Evolutionary conservation across 495 filamentous ascomycete genomes (phyloP), one percentile per base, ranked within the genome.

Genomic region (Hypoxylon perforatum): DNA sequence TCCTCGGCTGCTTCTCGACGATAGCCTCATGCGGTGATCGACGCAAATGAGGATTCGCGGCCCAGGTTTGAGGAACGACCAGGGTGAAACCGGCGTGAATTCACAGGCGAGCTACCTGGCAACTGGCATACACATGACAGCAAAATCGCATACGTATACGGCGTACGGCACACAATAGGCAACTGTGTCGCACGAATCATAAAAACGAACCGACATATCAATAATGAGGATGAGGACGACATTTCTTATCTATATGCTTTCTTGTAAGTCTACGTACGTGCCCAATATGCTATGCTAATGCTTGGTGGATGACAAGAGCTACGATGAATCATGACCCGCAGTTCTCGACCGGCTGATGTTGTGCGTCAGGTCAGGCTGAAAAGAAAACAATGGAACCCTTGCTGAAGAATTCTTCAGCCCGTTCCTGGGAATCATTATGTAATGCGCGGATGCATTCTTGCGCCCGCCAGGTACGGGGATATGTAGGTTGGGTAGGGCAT

Each of bases 1-100:
- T 18, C 25, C 28, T 53, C 14, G 19, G 19, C 42, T 28, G 33
- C 19, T 25, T 42, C n/a, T 44, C 23, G 30, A 14, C 52, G 57
- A 39, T 19, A 41, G 57, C 23, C 50, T 56, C 52, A 69, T 61
- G 61, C 64, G 51, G 60, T 57, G 57, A 48, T 60, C 57, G 30
- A 33, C 30, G 30, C 36, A 33, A 56, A 50, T n/a, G 48, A 36
- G 42, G 45, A 56, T 25, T 42, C 50, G 62, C n/a, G 17, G 42
- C 44, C 53, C 54, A 30, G 62, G 56, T 54, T 50, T 14, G 30
- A 52, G 22, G 49, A 46, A 54, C 23, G 50, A 44, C 42, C 18
- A 17, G 36, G 35, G 18, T n/a, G 53, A 50, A 30, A 69, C 66
- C 66, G 66, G 66, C 25, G 36, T 54, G 45, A 9, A 22, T 42